Percentiles rank a stretch among this genome's conserved stretches.
Evolutionary conservation across 225 moss, liverwort and hornwort species (phyloP).

Genomic region (Antitrichia curtipendula): DNA sequence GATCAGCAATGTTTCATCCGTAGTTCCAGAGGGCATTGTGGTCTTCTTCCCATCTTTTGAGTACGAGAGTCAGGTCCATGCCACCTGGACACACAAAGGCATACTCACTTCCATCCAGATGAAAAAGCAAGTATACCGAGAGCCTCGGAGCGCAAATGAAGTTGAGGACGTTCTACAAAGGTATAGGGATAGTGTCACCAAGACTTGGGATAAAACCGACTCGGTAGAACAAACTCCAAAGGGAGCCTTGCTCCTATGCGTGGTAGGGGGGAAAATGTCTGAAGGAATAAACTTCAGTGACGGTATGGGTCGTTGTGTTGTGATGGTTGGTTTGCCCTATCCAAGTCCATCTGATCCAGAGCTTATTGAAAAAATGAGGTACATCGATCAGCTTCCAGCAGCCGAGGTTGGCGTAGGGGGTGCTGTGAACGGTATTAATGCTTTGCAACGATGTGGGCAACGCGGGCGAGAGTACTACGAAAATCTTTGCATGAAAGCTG

Average conservation of each 20-base stretch:
- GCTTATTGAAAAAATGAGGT: conserved; percentile 80
- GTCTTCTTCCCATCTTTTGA: conserved; percentile 89
- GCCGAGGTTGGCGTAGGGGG: neutral
- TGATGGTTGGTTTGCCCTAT: conserved; percentile 93
- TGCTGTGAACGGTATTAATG: neutral
- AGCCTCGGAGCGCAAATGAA: conserved; percentile 61
- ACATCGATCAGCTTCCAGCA: conserved; percentile 56
- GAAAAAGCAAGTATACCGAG: conserved; percentile 71
- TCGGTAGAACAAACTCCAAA: neutral
- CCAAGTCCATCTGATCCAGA: conserved; percentile 87
- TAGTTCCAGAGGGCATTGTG: conserved; percentile 90
- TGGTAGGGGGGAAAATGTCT: conserved; percentile 97
- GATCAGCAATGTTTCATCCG: conserved; percentile 68
- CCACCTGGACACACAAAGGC: conserved; percentile 58
- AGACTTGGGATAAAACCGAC: conserved; percentile 14
- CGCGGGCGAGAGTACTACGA: conserved; percentile 86
- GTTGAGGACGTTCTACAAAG: conserved; percentile 52
- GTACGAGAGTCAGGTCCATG: conserved; percentile 79
- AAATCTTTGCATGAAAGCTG: conserved; percentile 98
- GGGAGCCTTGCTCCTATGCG: conserved; percentile 86
- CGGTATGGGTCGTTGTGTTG: conserved; percentile 95
- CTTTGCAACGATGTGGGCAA: conserved; percentile 37
- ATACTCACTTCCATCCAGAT: conserved; percentile 56
- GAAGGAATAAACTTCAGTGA: conserved; percentile 98
- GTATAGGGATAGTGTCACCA: conserved; percentile 54